Evolutionary conservation across 2,329 filamentous ascomycete genomes (phyloP).

Genomic region (Chlorencoelia australis): DNA sequence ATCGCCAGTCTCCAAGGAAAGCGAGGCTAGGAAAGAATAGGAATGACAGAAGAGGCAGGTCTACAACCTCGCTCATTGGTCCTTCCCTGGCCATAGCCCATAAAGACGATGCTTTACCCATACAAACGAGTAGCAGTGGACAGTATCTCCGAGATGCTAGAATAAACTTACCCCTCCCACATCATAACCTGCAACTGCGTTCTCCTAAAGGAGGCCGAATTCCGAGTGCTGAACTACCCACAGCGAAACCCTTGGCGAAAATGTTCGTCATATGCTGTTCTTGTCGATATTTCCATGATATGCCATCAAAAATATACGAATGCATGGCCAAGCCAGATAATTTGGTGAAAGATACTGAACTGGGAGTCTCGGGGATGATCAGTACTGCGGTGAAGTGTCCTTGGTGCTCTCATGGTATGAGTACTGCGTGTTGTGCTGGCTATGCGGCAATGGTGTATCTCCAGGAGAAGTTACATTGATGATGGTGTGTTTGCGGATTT

Average conservation of each 20-base stretch:
- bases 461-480: constrained; percentile 49
- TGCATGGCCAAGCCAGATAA: constrained; percentile 51
- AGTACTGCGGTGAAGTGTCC: constrained; percentile 57
- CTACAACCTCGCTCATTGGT: too few species aligned
- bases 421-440: constrained; percentile 55
- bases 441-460: constrained; percentile 58
- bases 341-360: constrained; percentile 39
- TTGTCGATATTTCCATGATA: constrained; percentile 55
- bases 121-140: too few species aligned
- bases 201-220: too few species aligned
- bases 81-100: too few species aligned
- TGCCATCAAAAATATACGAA: constrained; percentile 54
- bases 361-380: constrained; percentile 45
- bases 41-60: too few species aligned
- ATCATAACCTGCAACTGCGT: too few species aligned
- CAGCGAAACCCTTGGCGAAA: constrained; percentile 39
- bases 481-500: too few species aligned
- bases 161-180: too few species aligned
- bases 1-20: too few species aligned
- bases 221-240: too few species aligned
- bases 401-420: constrained; percentile 66
- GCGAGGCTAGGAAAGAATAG: too few species aligned
- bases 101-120: too few species aligned
- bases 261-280: constrained; percentile 56
- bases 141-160: background rate